Percentiles rank a stretch among this genome's conserved stretches.
phyloP scores from a whole-genome alignment of 164 flowering plant genomes.

The Tinospora cordifolia region DNA sequence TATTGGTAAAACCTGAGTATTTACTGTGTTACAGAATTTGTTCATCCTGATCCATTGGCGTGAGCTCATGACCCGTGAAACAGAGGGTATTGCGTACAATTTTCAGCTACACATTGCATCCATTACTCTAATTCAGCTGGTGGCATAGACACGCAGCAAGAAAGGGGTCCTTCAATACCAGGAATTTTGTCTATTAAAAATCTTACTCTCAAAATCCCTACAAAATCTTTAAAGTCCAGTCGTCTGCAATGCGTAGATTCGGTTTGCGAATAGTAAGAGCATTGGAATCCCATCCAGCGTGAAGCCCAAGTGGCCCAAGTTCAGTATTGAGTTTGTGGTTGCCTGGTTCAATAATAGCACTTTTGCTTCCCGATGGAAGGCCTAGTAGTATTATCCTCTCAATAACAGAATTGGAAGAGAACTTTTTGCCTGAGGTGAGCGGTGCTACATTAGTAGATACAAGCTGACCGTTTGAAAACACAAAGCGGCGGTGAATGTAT shows the following conservation, averaged over 20 bases:
- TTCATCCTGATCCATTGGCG: not conserved
- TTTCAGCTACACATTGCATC: not conserved
- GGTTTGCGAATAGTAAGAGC: slow-evolving; percentile 71
- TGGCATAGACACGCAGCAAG: not conserved
- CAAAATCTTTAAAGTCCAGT: slow-evolving; percentile 73
- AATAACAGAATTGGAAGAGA: slow-evolving; percentile 43
- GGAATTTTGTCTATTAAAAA: too few species aligned
- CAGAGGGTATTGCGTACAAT: not conserved
- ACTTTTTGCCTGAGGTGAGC: slow-evolving; percentile 19
- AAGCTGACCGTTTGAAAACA: slow-evolving; percentile 66
- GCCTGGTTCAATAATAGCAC: slow-evolving; percentile 59
- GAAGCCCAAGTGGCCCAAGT: slow-evolving; percentile 56
- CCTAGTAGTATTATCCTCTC: slow-evolving; percentile 89
- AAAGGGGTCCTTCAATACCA: too few species aligned
- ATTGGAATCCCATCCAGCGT: slow-evolving; percentile 23
- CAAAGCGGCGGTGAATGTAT: slow-evolving; percentile 74
- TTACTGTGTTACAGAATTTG: not conserved
- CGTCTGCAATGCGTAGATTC: slow-evolving; percentile 53
- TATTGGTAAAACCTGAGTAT: not conserved
- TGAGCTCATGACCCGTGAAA: not conserved
- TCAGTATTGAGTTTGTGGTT: slow-evolving; percentile 53
- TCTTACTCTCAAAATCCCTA: slow-evolving; percentile 17
- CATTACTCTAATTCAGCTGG: not conserved
- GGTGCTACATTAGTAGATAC: slow-evolving; percentile 43
- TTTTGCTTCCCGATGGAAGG: slow-evolving; percentile 32